Percentiles rank a stretch among this genome's conserved stretches.
These are phyloP conservation scores for Gastrodia elata DNA, from an alignment of 106 monocot species.

Conservation along the genomic window DNA sequence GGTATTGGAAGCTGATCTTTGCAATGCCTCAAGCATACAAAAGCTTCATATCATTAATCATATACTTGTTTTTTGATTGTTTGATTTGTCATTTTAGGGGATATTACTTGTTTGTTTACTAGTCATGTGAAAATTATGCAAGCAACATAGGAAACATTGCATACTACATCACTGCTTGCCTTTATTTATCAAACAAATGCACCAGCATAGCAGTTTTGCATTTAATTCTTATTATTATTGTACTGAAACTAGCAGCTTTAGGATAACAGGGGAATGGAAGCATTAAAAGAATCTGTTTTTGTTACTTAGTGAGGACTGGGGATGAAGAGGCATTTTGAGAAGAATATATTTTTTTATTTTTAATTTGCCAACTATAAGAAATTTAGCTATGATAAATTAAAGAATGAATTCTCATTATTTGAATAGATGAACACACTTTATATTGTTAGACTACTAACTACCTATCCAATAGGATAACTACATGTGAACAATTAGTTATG, in stretches of 20 bases:
- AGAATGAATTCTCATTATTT: no score
- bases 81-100: neutral
- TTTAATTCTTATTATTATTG: neutral
- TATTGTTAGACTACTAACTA: no score
- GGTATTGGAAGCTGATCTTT: constrained; percentile 27
- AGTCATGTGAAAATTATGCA: neutral
- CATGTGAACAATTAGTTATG: no score
- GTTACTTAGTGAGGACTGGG: neutral
- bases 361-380: neutral
- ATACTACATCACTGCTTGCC: neutral
- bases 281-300: neutral
- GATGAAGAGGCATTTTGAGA: neutral
- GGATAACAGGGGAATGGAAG: neutral
- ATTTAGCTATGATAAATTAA: no score
- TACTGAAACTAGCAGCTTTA: neutral
- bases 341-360: neutral
- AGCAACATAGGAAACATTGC: neutral
- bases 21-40: neutral
- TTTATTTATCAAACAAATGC: neutral
- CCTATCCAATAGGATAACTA: no score
- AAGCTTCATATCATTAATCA: neutral
- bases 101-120: neutral
- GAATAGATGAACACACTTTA: no score
- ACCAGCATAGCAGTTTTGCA: neutral
- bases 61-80: neutral